Conservation (phyloP, 345 rosid species). For the Moricandia moricandioides region DNA sequence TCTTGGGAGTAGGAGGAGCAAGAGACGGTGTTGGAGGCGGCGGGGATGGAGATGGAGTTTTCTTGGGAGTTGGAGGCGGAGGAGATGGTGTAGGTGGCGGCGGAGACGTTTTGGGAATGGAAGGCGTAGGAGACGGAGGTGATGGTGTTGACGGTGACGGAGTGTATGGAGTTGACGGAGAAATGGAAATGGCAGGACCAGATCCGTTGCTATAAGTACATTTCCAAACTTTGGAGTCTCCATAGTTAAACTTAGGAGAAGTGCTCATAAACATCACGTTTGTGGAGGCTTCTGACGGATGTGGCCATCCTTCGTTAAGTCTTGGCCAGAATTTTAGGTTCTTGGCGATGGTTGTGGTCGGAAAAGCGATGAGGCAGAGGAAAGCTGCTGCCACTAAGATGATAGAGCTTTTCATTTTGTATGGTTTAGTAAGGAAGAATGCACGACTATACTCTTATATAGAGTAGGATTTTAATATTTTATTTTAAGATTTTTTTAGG, state of each 20-base stretch:
- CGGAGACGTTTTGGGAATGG: too few relatives aligned
- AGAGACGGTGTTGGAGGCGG: too few relatives aligned
- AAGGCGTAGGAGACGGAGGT: too few relatives aligned
- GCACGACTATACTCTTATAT: background rate
- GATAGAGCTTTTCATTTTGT: slow-evolving; percentile 12
- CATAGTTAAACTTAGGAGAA: background rate
- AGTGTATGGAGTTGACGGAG: background rate
- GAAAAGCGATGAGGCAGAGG: slow-evolving; percentile 15
- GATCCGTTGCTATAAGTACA: slow-evolving; percentile 30
- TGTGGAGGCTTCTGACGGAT: background rate
- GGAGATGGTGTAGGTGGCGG: background rate
- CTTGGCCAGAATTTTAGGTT: background rate
- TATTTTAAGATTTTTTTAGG: too few relatives aligned
- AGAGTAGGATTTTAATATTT: too few relatives aligned
- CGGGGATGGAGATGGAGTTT: too few relatives aligned
- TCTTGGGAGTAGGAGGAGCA: too few relatives aligned
- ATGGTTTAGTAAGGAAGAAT: background rate
- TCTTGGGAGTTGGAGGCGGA: background rate
- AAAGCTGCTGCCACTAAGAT: background rate
- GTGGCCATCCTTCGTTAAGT: slow-evolving; percentile 14
- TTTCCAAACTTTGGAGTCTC: slow-evolving; percentile 25
- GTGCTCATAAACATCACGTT: background rate
- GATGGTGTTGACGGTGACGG: slow-evolving; percentile 1
- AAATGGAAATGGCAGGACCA: slow-evolving; percentile 30
- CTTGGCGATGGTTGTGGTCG: slow-evolving; percentile 19